Evolutionary conservation across 2,329 filamentous ascomycete genomes (phyloP).

Genomic region (Microascus cirrosus): DNA sequence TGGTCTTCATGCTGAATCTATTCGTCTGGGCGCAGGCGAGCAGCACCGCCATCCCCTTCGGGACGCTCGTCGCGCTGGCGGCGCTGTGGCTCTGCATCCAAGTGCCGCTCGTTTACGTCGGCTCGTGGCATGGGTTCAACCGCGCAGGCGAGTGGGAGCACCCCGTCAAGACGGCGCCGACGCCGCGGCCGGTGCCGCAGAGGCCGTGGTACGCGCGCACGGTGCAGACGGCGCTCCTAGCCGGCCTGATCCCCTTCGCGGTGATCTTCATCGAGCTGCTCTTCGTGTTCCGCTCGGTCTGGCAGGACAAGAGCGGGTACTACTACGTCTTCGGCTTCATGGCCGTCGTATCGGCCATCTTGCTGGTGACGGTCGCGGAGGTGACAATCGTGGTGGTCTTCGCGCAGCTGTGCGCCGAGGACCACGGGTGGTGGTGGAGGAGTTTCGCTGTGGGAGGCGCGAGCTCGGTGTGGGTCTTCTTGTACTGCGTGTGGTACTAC

Average conservation of each 20-base stretch:
- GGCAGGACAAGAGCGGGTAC: conserved; percentile 85
- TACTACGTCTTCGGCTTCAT: conserved; percentile 89
- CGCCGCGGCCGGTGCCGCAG: conserved; percentile 62
- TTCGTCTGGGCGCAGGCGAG: conserved; percentile 88
- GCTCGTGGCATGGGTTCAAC: conserved; percentile 66
- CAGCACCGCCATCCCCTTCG: conserved; percentile 76
- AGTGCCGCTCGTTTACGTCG: conserved; percentile 71
- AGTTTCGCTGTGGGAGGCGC: conserved; percentile 71
- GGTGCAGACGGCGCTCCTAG: conserved; percentile 53
- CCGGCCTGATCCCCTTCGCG: conserved; percentile 72
- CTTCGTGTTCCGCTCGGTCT: conserved; percentile 77
- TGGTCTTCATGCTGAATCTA: conserved; percentile 71
- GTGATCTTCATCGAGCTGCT: conserved; percentile 82
- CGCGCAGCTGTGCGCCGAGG: conserved; percentile 71
- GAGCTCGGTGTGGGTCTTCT: conserved; percentile 70
- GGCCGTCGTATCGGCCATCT: conserved; percentile 59
- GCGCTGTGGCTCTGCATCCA: conserved; percentile 78
- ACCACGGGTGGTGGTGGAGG: conserved; percentile 90
- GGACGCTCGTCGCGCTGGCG: conserved; percentile 61
- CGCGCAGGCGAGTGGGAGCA: conserved; percentile 63
- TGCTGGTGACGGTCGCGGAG: conserved; percentile 69
- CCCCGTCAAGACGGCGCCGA: conserved; percentile 63
- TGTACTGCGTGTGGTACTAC: conserved; percentile 79
- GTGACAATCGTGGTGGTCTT: conserved; percentile 78
- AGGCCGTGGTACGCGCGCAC: conserved; percentile 66